These are phyloP conservation scores for Pythium rishiriense DNA, from an alignment of 352 stramenopile genomes.

Conservation along the genomic window DNA sequence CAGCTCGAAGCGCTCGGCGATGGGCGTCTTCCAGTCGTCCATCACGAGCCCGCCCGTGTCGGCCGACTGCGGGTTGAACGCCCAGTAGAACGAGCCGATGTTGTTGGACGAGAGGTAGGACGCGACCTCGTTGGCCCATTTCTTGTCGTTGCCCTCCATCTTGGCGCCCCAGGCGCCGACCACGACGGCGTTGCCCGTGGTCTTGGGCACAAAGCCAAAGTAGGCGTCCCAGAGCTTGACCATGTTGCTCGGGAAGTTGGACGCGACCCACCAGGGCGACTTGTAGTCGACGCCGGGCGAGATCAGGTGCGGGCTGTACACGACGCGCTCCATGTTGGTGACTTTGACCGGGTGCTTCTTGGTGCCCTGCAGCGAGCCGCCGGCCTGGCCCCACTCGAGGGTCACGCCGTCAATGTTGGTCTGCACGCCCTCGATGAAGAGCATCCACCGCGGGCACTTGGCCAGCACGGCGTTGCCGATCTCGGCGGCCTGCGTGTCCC, in stretches of 20 bases:
- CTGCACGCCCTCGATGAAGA: conserved; percentile 79
- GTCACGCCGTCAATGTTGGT: conserved; percentile 61
- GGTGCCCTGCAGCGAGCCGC: conserved; percentile 55
- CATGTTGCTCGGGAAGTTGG: conserved; percentile 71
- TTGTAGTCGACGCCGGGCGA: conserved; percentile 66
- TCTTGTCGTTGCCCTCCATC: conserved; percentile 57
- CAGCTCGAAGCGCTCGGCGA: conserved; percentile 57
- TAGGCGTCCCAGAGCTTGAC: conserved; percentile 59
- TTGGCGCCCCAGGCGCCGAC: conserved; percentile 68
- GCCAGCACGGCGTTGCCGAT: conserved; percentile 72
- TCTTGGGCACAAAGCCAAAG: conserved; percentile 65
- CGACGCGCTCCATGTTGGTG: conserved; percentile 66
- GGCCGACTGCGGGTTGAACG: conserved; percentile 72
- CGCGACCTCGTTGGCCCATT: conserved; percentile 53
- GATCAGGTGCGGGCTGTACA: conserved; percentile 71
- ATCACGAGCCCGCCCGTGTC: conserved; percentile 66
- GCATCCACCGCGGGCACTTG: conserved; percentile 56
- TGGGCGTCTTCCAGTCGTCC: conserved; percentile 69
- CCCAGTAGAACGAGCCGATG: conserved; percentile 79
- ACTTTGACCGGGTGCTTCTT: conserved; percentile 66
- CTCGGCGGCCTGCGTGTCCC: conserved; percentile 53
- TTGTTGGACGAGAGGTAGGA: conserved; percentile 51
- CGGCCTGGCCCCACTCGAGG: conserved; percentile 59
- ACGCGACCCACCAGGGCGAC: conserved; percentile 59
- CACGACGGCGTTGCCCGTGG: conserved; percentile 57